These are phyloP conservation scores for Globisporangium radiosum DNA, from an alignment of 352 stramenopile species.

Conservation along the genomic window DNA sequence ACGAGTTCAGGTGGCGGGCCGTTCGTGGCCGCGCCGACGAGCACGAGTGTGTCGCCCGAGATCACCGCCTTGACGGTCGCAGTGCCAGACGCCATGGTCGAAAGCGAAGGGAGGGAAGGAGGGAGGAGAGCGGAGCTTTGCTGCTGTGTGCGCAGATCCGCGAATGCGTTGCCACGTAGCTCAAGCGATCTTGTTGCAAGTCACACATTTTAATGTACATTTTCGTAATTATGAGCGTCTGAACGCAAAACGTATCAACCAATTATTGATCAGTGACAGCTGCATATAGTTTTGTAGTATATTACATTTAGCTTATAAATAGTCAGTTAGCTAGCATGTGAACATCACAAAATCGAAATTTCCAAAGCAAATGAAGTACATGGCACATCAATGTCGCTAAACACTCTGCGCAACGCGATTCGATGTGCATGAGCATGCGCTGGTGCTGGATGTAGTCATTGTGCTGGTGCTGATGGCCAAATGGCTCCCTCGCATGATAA, in stretches of 20 bases:
- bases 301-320: too few relatives aligned
- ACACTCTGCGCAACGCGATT: too few relatives aligned
- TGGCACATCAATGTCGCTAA: too few relatives aligned
- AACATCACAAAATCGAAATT: too few relatives aligned
- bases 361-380: too few relatives aligned
- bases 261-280: too few relatives aligned
- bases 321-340: too few relatives aligned
- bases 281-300: too few relatives aligned
- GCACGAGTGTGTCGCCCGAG: conserved; percentile 96
- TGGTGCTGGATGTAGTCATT: not conserved
- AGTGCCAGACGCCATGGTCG: conserved; percentile 69
- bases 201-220: not conserved
- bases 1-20: conserved; percentile 92
- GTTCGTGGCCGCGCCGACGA: conserved; percentile 86
- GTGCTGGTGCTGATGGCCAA: not conserved
- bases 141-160: not conserved
- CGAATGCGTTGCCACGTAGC: not conserved
- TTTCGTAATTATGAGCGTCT: not conserved
- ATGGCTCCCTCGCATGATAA: too few relatives aligned
- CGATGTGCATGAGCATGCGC: too few relatives aligned
- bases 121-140: not conserved
- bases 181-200: not conserved
- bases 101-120: not conserved
- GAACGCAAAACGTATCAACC: too few relatives aligned
- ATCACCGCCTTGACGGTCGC: conserved; percentile 97